These are phyloP conservation scores for Oryza officinalis DNA, from an alignment of 176 grass and related monocot species.

Conservation along the genomic window DNA sequence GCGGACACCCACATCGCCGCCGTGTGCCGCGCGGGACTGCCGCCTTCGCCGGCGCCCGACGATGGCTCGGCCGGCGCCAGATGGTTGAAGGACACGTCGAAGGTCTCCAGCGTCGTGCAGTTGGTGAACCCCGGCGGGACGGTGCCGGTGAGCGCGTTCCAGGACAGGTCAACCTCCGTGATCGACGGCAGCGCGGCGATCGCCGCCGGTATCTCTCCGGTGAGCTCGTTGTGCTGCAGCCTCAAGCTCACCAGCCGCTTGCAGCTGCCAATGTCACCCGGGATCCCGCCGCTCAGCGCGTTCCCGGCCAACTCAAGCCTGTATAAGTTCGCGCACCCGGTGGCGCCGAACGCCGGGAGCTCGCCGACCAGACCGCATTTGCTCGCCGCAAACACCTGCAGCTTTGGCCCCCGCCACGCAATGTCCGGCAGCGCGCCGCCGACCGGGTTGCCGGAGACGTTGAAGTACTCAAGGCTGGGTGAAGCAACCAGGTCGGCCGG, in stretches of 20 bases:
- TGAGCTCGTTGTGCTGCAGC: slow-evolving; percentile 65
- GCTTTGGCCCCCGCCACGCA: slow-evolving; percentile 55
- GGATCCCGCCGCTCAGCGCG: slow-evolving; percentile 56
- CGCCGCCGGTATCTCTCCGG: slow-evolving; percentile 59
- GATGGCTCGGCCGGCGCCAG: slow-evolving; percentile 37
- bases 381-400: slow-evolving; percentile 73
- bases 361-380: slow-evolving; percentile 48
- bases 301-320: slow-evolving; percentile 75
- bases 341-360: slow-evolving; percentile 55
- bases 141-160: slow-evolving; percentile 64
- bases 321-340: slow-evolving; percentile 74
- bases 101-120: slow-evolving; percentile 78
- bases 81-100: slow-evolving; percentile 83
- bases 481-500: slow-evolving; percentile 55
- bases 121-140: slow-evolving; percentile 68
- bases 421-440: slow-evolving; percentile 45
- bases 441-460: slow-evolving; percentile 73
- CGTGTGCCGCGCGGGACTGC: background rate
- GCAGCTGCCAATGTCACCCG: slow-evolving; percentile 56
- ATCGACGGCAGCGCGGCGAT: slow-evolving; percentile 78
- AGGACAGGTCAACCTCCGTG: slow-evolving; percentile 83
- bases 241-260: slow-evolving; percentile 69
- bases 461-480: slow-evolving; percentile 69
- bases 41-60: background rate
- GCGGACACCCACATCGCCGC: slow-evolving; percentile 66